These are phyloP conservation scores for Maudiozyma bulderi DNA, from an alignment of 805 yeast species.

Conservation along the genomic window DNA sequence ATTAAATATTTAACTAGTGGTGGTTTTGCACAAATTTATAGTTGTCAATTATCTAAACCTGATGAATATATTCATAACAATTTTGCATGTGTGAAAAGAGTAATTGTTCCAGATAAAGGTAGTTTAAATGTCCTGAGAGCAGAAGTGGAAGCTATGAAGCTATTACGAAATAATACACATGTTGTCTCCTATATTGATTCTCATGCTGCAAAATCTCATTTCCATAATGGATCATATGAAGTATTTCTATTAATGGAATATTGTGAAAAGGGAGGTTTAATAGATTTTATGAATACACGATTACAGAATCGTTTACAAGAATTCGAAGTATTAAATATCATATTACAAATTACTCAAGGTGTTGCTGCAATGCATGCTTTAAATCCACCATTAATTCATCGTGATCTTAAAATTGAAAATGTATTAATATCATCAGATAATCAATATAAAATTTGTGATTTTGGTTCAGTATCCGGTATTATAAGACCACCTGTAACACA, in stretches of 20 bases:
- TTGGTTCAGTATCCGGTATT: constrained; percentile 67
- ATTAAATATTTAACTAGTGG: constrained; percentile 73
- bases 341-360: constrained; percentile 63
- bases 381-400: constrained; percentile 60
- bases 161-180: constrained; percentile 65
- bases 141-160: constrained; percentile 95
- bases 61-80: constrained; percentile 39
- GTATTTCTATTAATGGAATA: constrained; percentile 75
- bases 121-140: constrained; percentile 76
- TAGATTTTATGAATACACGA: constrained; percentile 71
- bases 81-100: constrained; percentile 82
- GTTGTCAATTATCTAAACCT: constrained; percentile 54
- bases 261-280: constrained; percentile 64
- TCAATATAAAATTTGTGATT: constrained; percentile 65
- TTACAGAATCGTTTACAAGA: constrained; percentile 58
- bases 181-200: constrained; percentile 91
- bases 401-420: constrained; percentile 79
- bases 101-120: constrained; percentile 86
- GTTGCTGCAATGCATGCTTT: constrained; percentile 72
- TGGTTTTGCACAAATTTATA: constrained; percentile 94
- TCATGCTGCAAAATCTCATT: constrained; percentile 69
- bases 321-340: constrained; percentile 54
- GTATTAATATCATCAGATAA: constrained; percentile 53
- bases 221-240: constrained; percentile 52
- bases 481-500: constrained; percentile 52